Evolutionary conservation across 2,329 filamentous ascomycete species (phyloP).

Genomic region (Fusarium pseudoanthophilum): DNA sequence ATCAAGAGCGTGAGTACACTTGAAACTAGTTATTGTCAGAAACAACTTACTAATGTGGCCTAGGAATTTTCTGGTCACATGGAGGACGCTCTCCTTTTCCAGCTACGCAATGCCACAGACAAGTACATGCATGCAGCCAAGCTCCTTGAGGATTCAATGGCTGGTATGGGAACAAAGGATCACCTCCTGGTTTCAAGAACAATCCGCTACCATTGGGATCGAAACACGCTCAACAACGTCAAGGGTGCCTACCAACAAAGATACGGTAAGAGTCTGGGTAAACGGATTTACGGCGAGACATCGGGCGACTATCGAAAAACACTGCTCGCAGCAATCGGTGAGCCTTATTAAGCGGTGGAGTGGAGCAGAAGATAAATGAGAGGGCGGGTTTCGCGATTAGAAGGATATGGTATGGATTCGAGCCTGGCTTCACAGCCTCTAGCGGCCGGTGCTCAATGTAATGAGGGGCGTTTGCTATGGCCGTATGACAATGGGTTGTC

Average conservation of each 20-base stretch:
- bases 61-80: slow-evolving; percentile 92
- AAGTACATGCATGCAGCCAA: slow-evolving; percentile 85
- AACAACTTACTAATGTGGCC: background rate
- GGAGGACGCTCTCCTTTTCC: slow-evolving; percentile 82
- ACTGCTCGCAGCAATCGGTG: slow-evolving; percentile 75
- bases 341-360: slow-evolving; percentile 45
- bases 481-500: background rate
- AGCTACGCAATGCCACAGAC: slow-evolving; percentile 81
- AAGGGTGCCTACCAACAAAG: slow-evolving; percentile 80
- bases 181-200: slow-evolving; percentile 80
- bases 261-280: slow-evolving; percentile 74
- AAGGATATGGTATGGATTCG: slow-evolving; percentile 3
- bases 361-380: background rate
- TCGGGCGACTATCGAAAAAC: slow-evolving; percentile 83
- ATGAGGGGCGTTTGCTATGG: slow-evolving; percentile 29
- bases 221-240: slow-evolving; percentile 77
- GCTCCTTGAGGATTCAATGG: slow-evolving; percentile 88
- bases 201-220: slow-evolving; percentile 86
- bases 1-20: slow-evolving; percentile 70
- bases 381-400: background rate
- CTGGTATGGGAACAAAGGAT: slow-evolving; percentile 88
- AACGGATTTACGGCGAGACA: slow-evolving; percentile 82
- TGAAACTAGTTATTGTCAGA: background rate
- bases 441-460: slow-evolving; percentile 20
- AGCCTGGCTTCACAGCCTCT: slow-evolving; percentile 13